Evolutionary conservation across 768 basidiomycete genomes (phyloP), one percentile per base, ranked within the genome.

Genomic region (Termitomyces sp.): DNA sequence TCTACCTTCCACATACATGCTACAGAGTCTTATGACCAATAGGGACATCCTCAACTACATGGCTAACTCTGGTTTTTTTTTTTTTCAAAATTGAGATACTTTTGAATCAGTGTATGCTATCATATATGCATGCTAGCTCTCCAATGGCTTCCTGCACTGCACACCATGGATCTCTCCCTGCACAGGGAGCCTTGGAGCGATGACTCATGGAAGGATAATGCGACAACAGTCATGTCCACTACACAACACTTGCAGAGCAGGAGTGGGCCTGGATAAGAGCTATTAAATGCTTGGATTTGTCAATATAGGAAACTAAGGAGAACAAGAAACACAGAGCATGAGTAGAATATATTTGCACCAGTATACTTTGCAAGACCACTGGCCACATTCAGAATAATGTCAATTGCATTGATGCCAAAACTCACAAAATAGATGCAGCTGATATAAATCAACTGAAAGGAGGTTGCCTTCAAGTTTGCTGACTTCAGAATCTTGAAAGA

Each of bases 301-400:
- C 68, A 36, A 61, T 60, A 34, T 70, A 68, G 26, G 73, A 68
- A 48, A 64, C 57, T 3, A 75, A 58, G 5, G 72, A 69, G 15
- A 79, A 79, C 37, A 88, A 70, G n/a, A 74, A 64, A 22, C 78
- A 71, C 8, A 90, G 75, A 18, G 88, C 83, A 57, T 86, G 83
- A 66, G 82, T 82, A 0, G 90, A 88, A 63, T 92, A 92, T 34
- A 76, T 77, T 62, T 90, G 87, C 24, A 90, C 76, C 0, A 83
- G 81, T 10, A 85, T 70, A 10, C 74, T 74, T 64, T 87, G 86
- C 0, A 90, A 90, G 50, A 84, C 72, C 61, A 87, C 89, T 90
- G 62, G 29, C 9, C 18, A 12, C 31, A 13, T 42, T 37, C 15
- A 56, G 58, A 47, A 20, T 50, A 48, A 26, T n/a, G 26, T 57